Evolutionary conservation across 129 eudicot genomes (phyloP).

Genomic region (Daucus carota): DH1_v3.0 NC_030388.2:29735501-29736000

Average conservation of each 20-base stretch:
- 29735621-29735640: not conserved
- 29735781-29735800: not conserved
- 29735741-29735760: not conserved
- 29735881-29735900: not conserved
- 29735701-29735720: not conserved
- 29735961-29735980: not conserved
- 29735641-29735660: not conserved
- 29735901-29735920: not conserved
- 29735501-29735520: not conserved
- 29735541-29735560: not conserved
- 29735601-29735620: not conserved
- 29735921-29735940: not conserved
- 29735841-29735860: not conserved
- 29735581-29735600: not conserved
- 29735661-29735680: not conserved
- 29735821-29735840: not conserved
- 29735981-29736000: not conserved
- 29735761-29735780: not conserved
- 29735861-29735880: not conserved
- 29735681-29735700: not conserved
- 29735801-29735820: not conserved
- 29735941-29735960: not conserved
- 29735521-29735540: not conserved
- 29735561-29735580: not conserved
- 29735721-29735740: not conserved